These are phyloP conservation scores for Lactifluus pinguis DNA, from an alignment of 768 basidiomycete genomes.

Conservation along the genomic window DNA sequence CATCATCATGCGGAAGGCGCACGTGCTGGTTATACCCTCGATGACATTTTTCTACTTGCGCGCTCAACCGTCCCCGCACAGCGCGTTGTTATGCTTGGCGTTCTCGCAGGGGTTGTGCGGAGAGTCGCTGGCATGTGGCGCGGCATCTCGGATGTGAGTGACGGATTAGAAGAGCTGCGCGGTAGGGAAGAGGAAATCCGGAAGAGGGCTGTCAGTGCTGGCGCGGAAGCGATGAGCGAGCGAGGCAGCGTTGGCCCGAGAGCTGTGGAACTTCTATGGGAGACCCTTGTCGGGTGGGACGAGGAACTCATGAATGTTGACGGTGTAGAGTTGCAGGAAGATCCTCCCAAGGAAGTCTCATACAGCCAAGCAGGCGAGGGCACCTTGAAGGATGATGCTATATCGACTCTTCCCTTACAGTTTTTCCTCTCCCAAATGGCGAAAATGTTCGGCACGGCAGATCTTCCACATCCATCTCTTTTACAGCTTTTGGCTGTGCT, in stretches of 20 bases:
- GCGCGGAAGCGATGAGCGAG: slow-evolving; percentile 55
- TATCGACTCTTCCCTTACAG: slow-evolving; percentile 33
- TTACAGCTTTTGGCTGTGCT: slow-evolving; percentile 50
- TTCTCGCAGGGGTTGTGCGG: slow-evolving; percentile 52
- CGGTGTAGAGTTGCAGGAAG: slow-evolving; percentile 39
- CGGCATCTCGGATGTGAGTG: slow-evolving; percentile 21
- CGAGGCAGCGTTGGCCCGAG: slow-evolving; percentile 56
- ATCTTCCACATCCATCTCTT: slow-evolving; percentile 40
- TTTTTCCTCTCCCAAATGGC: slow-evolving; percentile 45
- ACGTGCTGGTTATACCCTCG: slow-evolving; percentile 81
- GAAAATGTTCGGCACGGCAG: slow-evolving; percentile 31
- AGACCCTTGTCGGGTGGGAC: slow-evolving; percentile 63
- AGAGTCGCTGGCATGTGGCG: slow-evolving; percentile 25
- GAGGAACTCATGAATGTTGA: slow-evolving; percentile 25
- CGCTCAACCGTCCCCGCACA: slow-evolving; percentile 80
- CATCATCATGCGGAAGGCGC: slow-evolving; percentile 83
- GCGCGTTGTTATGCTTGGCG: slow-evolving; percentile 68
- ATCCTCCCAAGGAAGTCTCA: slow-evolving; percentile 19
- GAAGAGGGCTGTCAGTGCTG: slow-evolving; percentile 56
- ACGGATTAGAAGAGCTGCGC: slow-evolving; percentile 28
- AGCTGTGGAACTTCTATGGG: slow-evolving; percentile 69
- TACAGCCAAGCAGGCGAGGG: slow-evolving; percentile 25
- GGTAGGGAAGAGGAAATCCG: slow-evolving; percentile 38
- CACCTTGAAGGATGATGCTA: slow-evolving; percentile 19
- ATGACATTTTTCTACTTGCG: slow-evolving; percentile 73